Base-by-base conservation (phyloP, 208 protist species). In the Naegleria lovaniensis region DNA sequence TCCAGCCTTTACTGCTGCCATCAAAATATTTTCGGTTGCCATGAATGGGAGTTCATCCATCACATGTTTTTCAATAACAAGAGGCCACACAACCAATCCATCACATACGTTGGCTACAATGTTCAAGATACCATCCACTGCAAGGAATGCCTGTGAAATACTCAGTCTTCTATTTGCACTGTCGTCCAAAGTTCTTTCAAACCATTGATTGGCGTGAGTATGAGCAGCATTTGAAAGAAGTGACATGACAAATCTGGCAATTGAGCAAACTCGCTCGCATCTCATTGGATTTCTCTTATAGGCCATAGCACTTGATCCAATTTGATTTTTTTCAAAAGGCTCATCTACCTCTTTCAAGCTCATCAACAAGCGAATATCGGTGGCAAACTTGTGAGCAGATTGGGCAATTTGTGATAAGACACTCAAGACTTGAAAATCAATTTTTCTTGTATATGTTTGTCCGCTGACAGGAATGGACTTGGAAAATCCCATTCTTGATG, bases 251-350 rank as follows among this genome's bases (percentile, higher is more conserved):
- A 93, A 93, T 41, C 94, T 48, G 13, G 91, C 85, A 33, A 96
- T 85, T 16, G 90, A 92, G 75, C 93, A 95, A 83, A 94, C 91
- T 38, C 94, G 90, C 83, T 95, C 94, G 89, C 90, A 95, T 83
- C 94, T 93, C 94, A 96, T 95, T 52, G 94, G 94, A 90, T 95
- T 95, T 55, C 94, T 91, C 88, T 96, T 96, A 88, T 96, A 96
- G 25, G 94, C 93, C 94, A 96, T 96, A 43, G 94, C 94, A 48
- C 87, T 93, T 40, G 92, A 95, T 33, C 94, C 94, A 79, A 96
- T 92, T 89, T 96, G 94, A 67, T 94, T 91, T n/a, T 91, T 88
- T 75, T 91, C 92, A 36, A 94, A 95, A n/a, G 94, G 93, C 90
- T 95, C 94, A 85, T 96, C 94, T 43, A 96, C 91, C 90, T 96